Conservation (phyloP, 192 early-diverging fungal species). For the Dissophora ornata region DNA sequence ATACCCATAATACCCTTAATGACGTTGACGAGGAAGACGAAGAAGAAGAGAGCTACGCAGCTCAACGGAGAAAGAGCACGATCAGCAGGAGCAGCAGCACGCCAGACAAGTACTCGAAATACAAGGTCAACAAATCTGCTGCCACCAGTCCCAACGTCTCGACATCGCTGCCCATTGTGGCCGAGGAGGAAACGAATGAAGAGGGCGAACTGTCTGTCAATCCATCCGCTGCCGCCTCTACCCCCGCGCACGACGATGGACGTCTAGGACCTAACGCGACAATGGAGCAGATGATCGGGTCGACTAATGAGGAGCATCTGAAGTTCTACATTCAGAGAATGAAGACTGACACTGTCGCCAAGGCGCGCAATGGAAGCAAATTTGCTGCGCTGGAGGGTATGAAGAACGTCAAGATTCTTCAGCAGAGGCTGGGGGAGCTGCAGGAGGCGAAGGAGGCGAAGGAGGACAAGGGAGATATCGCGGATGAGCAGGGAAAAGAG, state of each 20-base stretch:
- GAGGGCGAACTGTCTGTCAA: slow-evolving; percentile 7
- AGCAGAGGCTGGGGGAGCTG: slow-evolving; percentile 21
- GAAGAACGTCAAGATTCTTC: slow-evolving; percentile 51
- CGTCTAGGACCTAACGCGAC: slow-evolving; percentile 37
- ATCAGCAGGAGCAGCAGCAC: slow-evolving; percentile 36
- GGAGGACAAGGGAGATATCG: slow-evolving; percentile 12
- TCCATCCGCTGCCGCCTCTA: not conserved
- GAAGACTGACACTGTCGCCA: slow-evolving; percentile 52
- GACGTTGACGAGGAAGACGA: slow-evolving; percentile 25
- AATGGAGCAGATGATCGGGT: slow-evolving; percentile 27
- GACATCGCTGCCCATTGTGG: slow-evolving; percentile 25
- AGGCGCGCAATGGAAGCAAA: slow-evolving; percentile 44
- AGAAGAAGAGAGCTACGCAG: slow-evolving; percentile 21
- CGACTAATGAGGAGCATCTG: slow-evolving; percentile 34
- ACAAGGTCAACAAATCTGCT: slow-evolving; percentile 22
- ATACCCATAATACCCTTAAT: not conserved
- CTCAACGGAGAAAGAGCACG: slow-evolving; percentile 17
- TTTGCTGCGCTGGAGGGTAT: slow-evolving; percentile 50
- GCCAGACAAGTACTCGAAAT: slow-evolving; percentile 49
- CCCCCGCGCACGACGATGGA: not conserved
- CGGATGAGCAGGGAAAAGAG: slow-evolving; percentile 1
- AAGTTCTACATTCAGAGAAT: slow-evolving; percentile 49
- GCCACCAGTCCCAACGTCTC: not conserved
- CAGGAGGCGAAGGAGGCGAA: not conserved
- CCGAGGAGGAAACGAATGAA: slow-evolving; percentile 24